Conservation (phyloP, 2,329 filamentous ascomycete genomes). For the Cryphonectria carpinicola region DNA sequence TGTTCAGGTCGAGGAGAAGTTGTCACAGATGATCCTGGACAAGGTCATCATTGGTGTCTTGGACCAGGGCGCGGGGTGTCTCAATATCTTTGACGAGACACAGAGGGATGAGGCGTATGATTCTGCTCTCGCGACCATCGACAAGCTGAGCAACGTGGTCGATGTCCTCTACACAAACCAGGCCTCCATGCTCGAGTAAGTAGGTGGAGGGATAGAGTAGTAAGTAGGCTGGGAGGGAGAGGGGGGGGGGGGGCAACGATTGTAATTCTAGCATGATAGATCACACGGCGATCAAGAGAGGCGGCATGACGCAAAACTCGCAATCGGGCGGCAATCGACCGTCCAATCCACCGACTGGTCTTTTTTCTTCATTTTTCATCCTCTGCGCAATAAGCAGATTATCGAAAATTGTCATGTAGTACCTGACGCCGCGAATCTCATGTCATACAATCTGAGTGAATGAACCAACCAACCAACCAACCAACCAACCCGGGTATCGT, state of each 20-base stretch:
- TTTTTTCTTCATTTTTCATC: constrained; percentile 1
- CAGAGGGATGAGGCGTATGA: constrained; percentile 93
- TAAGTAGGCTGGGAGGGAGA: constrained; percentile 5
- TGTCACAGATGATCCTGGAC: constrained; percentile 99
- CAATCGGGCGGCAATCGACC: constrained; percentile 7
- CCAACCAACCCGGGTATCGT: constrained; percentile 25
- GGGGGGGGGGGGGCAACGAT: constrained; percentile 19
- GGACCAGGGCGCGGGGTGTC: constrained; percentile 94
- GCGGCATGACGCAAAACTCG: constrained; percentile 11
- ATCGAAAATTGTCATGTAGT: constrained; percentile 15
- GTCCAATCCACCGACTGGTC: background rate
- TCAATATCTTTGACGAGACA: constrained; percentile 96
- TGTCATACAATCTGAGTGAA: constrained; percentile 27
- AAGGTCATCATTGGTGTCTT: constrained; percentile 98
- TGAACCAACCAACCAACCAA: constrained; percentile 17
- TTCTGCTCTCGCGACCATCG: constrained; percentile 89
- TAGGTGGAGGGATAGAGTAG: background rate
- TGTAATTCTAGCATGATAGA: constrained; percentile 36
- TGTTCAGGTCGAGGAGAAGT: constrained; percentile 94
- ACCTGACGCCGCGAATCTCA: constrained; percentile 20
- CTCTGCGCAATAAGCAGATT: constrained; percentile 5
- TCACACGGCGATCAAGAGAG: constrained; percentile 21
- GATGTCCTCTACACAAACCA: constrained; percentile 98
- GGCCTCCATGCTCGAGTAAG: constrained; percentile 86
- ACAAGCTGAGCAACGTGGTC: constrained; percentile 95